Evolutionary conservation across 257 asterid genomes (phyloP), one percentile per base, ranked within the genome.

Genomic region (Nicotiana tabacum): DNA sequence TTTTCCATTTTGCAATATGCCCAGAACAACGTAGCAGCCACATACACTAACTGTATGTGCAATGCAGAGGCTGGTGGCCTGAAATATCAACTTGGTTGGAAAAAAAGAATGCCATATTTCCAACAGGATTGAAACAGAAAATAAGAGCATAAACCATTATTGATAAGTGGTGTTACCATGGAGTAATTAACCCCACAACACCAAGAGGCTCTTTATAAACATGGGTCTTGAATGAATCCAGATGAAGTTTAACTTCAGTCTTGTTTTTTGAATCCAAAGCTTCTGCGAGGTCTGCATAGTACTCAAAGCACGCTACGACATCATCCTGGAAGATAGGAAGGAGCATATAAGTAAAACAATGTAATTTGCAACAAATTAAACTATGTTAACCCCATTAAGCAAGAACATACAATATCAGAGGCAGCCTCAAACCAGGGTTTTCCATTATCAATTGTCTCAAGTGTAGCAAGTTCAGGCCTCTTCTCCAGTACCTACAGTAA

Each of bases 151-250:
- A 76, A 51, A 15, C 2, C 80, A 76, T 27, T 76, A 76, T 27
- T 1, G 37, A 3, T 51, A 27, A 27, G 64, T 76, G 64, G 62
- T 29, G 53, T 81, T 21, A 96, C 99, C 99, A 96, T 86, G 99
- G 99, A 62, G 99, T 94, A 85, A 96, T 96, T 88, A 96, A 85
- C 78, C 98, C 99, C 89, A 96, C 97, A 37, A 96, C 98, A n/a
- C 99, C 99, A 81, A 96, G 78, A 74, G 99, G 97, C 82, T 96
- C 99, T 91, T 84, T 93, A 29, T 89, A 37, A 86, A 93, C 88
- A 88, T 93, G 94, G 81, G 93, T 91, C 74, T 91, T 92, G 84
- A 94, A 93, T 77, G 97, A 83, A 12, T 96, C 98, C 95, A 90
- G 68, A n/a, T 98, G 99, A 83, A 96, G 91, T 83, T 97, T 68